Percentiles rank a stretch among this genome's conserved stretches.
These are phyloP conservation scores for Chalaropsis thielavioides DNA, from an alignment of 2,329 filamentous ascomycete genomes.

Conservation along the genomic window DNA sequence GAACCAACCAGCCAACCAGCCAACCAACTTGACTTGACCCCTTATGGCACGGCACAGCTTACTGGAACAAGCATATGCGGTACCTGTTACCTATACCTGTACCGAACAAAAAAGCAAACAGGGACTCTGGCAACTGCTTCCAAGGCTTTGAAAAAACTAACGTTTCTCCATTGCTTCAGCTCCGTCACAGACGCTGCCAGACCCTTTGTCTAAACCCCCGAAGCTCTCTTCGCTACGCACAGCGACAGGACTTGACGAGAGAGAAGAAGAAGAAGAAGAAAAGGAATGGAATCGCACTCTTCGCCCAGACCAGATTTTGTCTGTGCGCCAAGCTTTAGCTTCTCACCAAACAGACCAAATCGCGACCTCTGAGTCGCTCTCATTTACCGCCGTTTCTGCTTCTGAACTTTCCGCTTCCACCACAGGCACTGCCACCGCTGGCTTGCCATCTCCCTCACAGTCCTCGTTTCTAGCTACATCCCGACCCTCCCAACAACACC, in stretches of 20 bases:
- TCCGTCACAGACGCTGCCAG: slow-evolving; percentile 45
- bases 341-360: background rate
- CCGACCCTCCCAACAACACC: slow-evolving; percentile 3
- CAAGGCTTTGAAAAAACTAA: slow-evolving; percentile 7
- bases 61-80: background rate
- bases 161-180: slow-evolving; percentile 26
- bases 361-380: slow-evolving; percentile 2
- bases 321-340: slow-evolving; percentile 9
- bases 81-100: background rate
- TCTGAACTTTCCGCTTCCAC: background rate
- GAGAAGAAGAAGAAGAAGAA: slow-evolving; percentile 30
- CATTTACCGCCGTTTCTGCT: background rate
- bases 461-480: slow-evolving; percentile 4
- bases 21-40: background rate
- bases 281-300: slow-evolving; percentile 39
- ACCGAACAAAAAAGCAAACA: background rate
- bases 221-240: slow-evolving; percentile 36
- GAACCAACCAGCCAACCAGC: background rate
- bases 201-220: slow-evolving; percentile 37
- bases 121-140: background rate
- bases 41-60: background rate
- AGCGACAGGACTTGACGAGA: slow-evolving; percentile 38
- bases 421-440: background rate
- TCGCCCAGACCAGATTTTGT: slow-evolving; percentile 26
- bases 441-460: slow-evolving; percentile 7